Base-by-base conservation (phyloP, 2,329 filamentous ascomycete genomes). In the Aspergillus brasiliensis region DNA sequence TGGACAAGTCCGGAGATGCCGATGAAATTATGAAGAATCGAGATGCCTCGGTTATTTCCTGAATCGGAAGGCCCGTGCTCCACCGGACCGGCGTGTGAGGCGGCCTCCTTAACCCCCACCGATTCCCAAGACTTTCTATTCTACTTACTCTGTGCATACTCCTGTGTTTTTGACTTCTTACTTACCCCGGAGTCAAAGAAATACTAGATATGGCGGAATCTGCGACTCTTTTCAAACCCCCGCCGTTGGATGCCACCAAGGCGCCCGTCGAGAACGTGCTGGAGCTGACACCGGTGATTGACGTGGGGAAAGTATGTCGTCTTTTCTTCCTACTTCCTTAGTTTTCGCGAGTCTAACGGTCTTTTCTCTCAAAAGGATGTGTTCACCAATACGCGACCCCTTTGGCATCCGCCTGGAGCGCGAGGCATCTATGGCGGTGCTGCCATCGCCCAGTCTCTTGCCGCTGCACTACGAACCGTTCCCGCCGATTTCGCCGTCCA, bases 341-440 rank as follows among this genome's bases (percentile, higher is more conserved):
- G 23, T 11, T 51, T 52, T 55, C 59, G 49, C 55, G 40, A 40
- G 28, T 17, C 8, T 31, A 40, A 27, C 31, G 4, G 15, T 57
- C 37, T 19, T 27, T 46, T 21, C 17, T 64, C 11, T 40, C 6
- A 44, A 51, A 62, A 91, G 88, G 90, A 97, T 74, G 88, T 98
- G 67, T 99, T 95, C 81, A 98, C 95, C 57, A 99, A 99, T 76
- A 91, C 92, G 2, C 90, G 92, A 38, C 90, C 90, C 21, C 84
- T 95, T 62, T 98, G 93, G 93, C 93, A 96, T 69, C 95, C 95
- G 0, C 89, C 91, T 0, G 92, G 92, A 19, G 95, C 95, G 2
- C 88, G 95, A 56, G 95, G 95, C 62, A 92, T 99, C 77, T 99
- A 92, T 72, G 95, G 95, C 73, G 93, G 93, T 65, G 88, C 91